phyloP scores from a whole-genome alignment of 768 basidiomycete genomes.

The Xerocomus spinulosus region DNA sequence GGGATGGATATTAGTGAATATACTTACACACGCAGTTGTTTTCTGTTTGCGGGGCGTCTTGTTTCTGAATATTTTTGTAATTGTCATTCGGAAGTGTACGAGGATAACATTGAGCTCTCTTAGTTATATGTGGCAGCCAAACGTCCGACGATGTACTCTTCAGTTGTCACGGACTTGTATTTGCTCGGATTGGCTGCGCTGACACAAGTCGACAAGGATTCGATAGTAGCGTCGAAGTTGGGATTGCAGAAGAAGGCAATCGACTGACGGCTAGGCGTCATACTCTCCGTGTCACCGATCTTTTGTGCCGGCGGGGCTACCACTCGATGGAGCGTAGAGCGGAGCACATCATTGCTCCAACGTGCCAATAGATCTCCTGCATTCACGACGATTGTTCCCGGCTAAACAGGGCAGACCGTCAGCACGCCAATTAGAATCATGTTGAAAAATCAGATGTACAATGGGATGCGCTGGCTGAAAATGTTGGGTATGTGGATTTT shows the following conservation, averaged over 20 bases:
- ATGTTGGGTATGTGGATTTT: conserved; percentile 68
- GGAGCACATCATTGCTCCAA: conserved; percentile 78
- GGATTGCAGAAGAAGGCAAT: conserved; percentile 89
- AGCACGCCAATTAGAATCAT: neutral
- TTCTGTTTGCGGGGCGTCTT: neutral
- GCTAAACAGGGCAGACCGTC: conserved; percentile 40
- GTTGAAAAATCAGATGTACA: conserved; percentile 34
- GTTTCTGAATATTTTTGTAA: neutral
- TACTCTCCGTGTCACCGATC: conserved; percentile 44
- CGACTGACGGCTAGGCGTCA: conserved; percentile 67
- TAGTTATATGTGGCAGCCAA: conserved; percentile 55
- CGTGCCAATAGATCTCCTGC: conserved; percentile 76
- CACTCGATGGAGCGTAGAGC: conserved; percentile 79
- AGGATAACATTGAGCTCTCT: conserved; percentile 5
- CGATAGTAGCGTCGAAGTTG: conserved; percentile 61
- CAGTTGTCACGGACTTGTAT: conserved; percentile 68
- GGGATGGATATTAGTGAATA: neutral
- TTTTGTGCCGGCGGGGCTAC: conserved; percentile 61
- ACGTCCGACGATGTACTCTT: conserved; percentile 72
- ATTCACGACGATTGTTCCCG: conserved; percentile 79
- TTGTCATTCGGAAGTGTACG: neutral
- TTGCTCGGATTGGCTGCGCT: conserved; percentile 46
- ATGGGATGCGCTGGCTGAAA: conserved; percentile 75
- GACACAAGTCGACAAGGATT: conserved; percentile 63
- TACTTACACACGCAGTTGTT: neutral